phyloP scores from a whole-genome alignment of 2,329 filamentous ascomycete species.

The Sporothrix dimorphospora region DNA sequence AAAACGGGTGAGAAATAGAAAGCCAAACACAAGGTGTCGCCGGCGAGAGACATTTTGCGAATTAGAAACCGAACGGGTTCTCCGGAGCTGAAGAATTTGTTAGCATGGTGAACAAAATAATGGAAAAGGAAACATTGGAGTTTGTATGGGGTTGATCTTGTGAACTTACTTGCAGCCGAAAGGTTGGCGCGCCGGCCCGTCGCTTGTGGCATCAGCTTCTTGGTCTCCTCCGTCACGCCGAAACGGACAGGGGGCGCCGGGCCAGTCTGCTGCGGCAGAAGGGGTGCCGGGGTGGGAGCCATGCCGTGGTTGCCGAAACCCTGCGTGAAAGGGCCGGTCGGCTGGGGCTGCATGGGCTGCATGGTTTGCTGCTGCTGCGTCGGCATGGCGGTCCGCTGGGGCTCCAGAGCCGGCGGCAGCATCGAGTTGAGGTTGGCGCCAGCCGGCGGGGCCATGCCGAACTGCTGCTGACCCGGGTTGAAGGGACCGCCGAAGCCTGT shows the following conservation, averaged over 20 bases:
- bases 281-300: slow-evolving; percentile 54
- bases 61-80: slow-evolving; percentile 41
- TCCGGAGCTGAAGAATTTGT: slow-evolving; percentile 36
- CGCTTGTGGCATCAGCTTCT: slow-evolving; percentile 80
- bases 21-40: not conserved
- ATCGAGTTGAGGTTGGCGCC: slow-evolving; percentile 57
- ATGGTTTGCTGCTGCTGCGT: slow-evolving; percentile 36
- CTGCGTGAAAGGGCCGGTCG: slow-evolving; percentile 65
- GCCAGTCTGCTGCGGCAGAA: slow-evolving; percentile 78
- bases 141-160: not conserved
- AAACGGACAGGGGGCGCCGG: slow-evolving; percentile 88
- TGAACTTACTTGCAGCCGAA: slow-evolving; percentile 90
- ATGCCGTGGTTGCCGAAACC: slow-evolving; percentile 49
- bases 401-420: slow-evolving; percentile 62
- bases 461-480: slow-evolving; percentile 45
- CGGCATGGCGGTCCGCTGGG: slow-evolving; percentile 57
- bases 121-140: not conserved
- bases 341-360: slow-evolving; percentile 65
- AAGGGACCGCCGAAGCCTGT: slow-evolving; percentile 61
- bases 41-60: not conserved
- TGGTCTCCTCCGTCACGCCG: slow-evolving; percentile 71
- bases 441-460: slow-evolving; percentile 47
- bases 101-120: slow-evolving; percentile 22
- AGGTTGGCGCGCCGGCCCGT: slow-evolving; percentile 91
- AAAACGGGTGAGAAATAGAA: not conserved